These are phyloP conservation scores for Zizania latifolia DNA, from an alignment of 176 grass and related monocot genomes.

Conservation along the genomic window DNA sequence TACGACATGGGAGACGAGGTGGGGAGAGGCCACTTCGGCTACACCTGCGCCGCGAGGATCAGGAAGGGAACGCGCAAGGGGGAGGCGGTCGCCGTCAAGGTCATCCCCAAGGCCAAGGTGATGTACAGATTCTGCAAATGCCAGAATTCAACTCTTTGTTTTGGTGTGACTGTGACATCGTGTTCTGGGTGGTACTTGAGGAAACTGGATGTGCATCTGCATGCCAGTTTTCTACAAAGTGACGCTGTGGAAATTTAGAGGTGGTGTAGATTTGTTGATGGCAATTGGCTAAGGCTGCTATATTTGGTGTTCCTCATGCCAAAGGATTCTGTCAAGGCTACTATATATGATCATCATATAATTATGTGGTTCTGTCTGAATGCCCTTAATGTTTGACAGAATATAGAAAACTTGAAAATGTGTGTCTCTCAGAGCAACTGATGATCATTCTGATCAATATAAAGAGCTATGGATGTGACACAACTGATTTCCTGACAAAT, in stretches of 20 bases:
- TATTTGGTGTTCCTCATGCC: background rate
- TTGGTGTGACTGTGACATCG: background rate
- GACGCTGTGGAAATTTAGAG: background rate
- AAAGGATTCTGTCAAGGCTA: too few species aligned
- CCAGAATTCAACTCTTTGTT: background rate
- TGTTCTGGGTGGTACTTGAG: background rate
- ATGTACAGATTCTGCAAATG: background rate
- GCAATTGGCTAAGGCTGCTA: background rate
- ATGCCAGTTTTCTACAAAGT: conserved; percentile 1
- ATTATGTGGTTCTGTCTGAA: background rate
- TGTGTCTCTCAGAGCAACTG: background rate
- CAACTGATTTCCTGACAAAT: background rate
- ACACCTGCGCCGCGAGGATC: conserved; percentile 39
- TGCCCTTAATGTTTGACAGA: background rate
- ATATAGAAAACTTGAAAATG: background rate
- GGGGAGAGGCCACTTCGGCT: conserved; percentile 45
- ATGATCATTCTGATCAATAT: background rate
- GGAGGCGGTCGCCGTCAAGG: conserved; percentile 44
- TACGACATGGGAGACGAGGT: conserved; percentile 59
- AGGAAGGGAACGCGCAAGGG: conserved; percentile 43
- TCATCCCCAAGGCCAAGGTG: conserved; percentile 82
- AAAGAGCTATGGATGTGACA: background rate
- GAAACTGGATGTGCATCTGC: background rate
- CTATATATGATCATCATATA: background rate
- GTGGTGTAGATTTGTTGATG: background rate